A percentile compares a stretch with the other conserved stretches of the same genome.
Evolutionary conservation across 495 filamentous ascomycete species (phyloP).

Genomic region (Neurospora hispaniola): DNA sequence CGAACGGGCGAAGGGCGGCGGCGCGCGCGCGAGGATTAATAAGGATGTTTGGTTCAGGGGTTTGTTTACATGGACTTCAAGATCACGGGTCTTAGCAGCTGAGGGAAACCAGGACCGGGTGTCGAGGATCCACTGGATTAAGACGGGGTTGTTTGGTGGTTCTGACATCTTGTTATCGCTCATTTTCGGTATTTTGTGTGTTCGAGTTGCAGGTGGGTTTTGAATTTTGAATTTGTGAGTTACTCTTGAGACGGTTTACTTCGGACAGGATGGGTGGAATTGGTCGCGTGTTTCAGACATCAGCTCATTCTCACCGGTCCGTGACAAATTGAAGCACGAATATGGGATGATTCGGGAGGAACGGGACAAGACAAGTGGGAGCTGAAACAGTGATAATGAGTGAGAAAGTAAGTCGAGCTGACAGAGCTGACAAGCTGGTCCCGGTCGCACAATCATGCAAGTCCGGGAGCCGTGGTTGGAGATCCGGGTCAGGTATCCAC

Average conservation of each 20-base stretch:
- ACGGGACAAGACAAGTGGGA: background rate
- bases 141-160: conserved; percentile 6
- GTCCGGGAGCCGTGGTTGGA: background rate
- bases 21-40: background rate
- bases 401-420: background rate
- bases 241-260: background rate
- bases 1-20: background rate
- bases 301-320: background rate
- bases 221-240: background rate
- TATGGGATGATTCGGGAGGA: background rate
- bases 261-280: background rate
- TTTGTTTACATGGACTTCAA: conserved; percentile 26
- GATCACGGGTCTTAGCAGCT: conserved; percentile 28
- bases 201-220: background rate
- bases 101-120: conserved; percentile 33
- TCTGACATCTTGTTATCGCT: background rate
- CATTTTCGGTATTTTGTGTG: background rate
- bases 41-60: background rate
- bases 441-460: background rate
- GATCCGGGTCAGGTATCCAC: background rate
- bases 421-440: background rate
- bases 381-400: background rate
- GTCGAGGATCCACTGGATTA: conserved; percentile 39
- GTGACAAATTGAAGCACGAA: background rate
- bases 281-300: background rate